Evolutionary conservation across 805 yeast species (phyloP).

Genomic region (Peterozyma xylosa): DNA sequence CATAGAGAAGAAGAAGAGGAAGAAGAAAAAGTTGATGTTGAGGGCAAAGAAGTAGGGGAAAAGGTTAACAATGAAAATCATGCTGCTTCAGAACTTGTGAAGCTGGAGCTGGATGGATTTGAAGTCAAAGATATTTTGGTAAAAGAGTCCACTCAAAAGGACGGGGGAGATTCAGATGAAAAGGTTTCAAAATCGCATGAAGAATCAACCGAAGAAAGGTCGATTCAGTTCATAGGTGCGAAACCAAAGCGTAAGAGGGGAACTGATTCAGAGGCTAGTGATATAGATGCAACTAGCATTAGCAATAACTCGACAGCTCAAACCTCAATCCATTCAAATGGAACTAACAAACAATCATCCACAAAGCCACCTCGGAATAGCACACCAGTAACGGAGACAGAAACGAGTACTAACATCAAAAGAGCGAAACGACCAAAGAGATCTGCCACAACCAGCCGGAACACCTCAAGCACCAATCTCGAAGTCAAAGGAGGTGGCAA

Average conservation of each 20-base stretch:
- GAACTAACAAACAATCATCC: too few relatives aligned
- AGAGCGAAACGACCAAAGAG: slow-evolving; percentile 10
- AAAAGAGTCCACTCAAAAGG: background rate
- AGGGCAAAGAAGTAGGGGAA: too few relatives aligned
- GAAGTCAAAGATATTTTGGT: background rate
- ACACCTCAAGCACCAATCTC: slow-evolving; percentile 1
- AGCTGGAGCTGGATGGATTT: too few relatives aligned
- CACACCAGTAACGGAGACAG: background rate
- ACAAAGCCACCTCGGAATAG: background rate
- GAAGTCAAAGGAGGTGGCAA: slow-evolving; percentile 7
- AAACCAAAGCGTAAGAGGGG: slow-evolving; percentile 2
- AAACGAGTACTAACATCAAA: slow-evolving; percentile 4
- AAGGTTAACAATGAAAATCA: too few relatives aligned
- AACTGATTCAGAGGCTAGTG: background rate
- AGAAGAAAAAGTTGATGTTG: background rate
- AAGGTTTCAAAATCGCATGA: slow-evolving; percentile 10
- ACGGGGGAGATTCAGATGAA: background rate
- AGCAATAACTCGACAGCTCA: background rate
- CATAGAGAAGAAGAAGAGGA: slow-evolving; percentile 5
- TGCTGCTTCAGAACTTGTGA: too few relatives aligned
- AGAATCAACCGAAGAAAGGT: background rate
- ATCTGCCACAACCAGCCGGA: slow-evolving; percentile 8
- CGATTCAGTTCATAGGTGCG: background rate
- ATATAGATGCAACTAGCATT: background rate
- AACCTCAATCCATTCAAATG: too few relatives aligned